Evolutionary conservation across 2,329 filamentous ascomycete genomes (phyloP), one percentile per base, ranked within the genome.

Genomic region (Fusarium miscanthi): DNA sequence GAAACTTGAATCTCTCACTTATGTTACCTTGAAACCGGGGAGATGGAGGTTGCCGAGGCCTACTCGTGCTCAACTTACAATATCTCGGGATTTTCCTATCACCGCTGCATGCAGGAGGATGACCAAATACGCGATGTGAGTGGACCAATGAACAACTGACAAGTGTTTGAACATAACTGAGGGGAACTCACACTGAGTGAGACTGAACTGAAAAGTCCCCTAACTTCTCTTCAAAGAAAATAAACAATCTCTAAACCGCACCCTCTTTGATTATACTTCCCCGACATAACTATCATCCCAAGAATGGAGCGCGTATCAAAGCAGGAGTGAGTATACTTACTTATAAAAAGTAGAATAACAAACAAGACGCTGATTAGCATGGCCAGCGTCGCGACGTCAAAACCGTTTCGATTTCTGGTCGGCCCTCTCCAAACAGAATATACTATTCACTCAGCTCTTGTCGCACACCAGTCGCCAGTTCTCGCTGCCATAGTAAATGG

Each of bases 391-490:
- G 60, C 53, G 27, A 43, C 21, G 16, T 58, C 60, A 21, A 58
- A 58, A 16, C 52, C 53, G 13, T 63, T 63, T 25, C 58, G 7
- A 45, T 63, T 63, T 9, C 12, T 58, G 2, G 12, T 63, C 13
- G 60, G 52, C 30, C 37, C 43, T 5, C 19, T 58, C 23, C n/a
- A 52, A 31, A 33, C 23, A 16, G 52, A 63, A 30, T 63, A 31
- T 13, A 58, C 43, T 13, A 58, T 63, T 8, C 53, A 63, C 23
- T 63, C 53, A 25, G 27, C 45, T 14, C 60, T 63, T 23, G 53
- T 63, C 17, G 43, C 53, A 4, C 53, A 63, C 30, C 52, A 51
- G 23, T 63, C 53, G 2, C 30, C 53, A n/a, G 60, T 12, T 21
- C 60, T 63, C 12, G 19, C 43, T 5, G 45, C 53, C 5, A 11